Percentiles rank a stretch among this genome's conserved stretches.
These are phyloP conservation scores for Zea mays DNA, from an alignment of 176 grass and related monocot genomes.

Conservation along the genomic window Zm-B73-REFERENCE-NAM-5.0 NC_050099.1:208808001-208808500, in stretches of 20 bases:
- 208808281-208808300: background rate
- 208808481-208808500: background rate
- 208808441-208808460: background rate
- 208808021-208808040: slow-evolving; percentile 98
- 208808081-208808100: background rate
- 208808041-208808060: slow-evolving; percentile 98
- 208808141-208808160: background rate
- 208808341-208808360: background rate
- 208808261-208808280: background rate
- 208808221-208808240: background rate
- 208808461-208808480: background rate
- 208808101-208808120: background rate
- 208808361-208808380: background rate
- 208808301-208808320: background rate
- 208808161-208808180: background rate
- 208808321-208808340: background rate
- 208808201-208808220: slow-evolving; percentile 24
- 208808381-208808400: slow-evolving; percentile 12
- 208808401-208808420: background rate
- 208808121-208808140: background rate
- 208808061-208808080: slow-evolving; percentile 27
- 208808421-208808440: background rate
- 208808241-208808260: background rate
- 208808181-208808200: background rate
- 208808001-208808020: slow-evolving; percentile 89